Percentiles rank a stretch among this genome's conserved stretches.
These are phyloP conservation scores for Clitoria ternatea DNA, from an alignment of 306 rosid genomes.

Conservation along the genomic window DNA sequence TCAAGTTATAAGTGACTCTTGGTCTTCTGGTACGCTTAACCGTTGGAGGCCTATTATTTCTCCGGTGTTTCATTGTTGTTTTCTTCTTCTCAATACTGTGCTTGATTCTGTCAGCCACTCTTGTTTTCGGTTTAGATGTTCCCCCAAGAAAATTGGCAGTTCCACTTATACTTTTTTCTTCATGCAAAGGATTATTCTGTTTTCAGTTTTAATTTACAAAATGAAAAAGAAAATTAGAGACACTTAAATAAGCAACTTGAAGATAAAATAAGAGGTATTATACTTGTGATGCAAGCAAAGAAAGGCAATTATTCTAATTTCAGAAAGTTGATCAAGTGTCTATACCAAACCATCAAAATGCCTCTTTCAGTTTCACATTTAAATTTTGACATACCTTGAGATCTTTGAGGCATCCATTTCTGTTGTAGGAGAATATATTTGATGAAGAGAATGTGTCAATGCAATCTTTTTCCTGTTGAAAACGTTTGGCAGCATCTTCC, in stretches of 20 bases:
- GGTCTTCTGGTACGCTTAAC: background rate
- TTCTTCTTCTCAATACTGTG: background rate
- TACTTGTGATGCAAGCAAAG: background rate
- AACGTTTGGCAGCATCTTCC: slow-evolving; percentile 30
- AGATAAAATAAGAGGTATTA: background rate
- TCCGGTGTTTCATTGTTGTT: background rate
- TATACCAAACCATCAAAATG: background rate
- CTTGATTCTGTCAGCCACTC: slow-evolving; percentile 2
- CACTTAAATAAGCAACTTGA: background rate
- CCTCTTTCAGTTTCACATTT: background rate
- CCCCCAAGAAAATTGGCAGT: background rate
- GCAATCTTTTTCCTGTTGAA: slow-evolving; percentile 21
- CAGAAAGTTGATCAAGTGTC: background rate
- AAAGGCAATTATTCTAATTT: background rate
- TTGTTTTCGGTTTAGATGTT: background rate
- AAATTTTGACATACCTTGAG: slow-evolving; percentile 6
- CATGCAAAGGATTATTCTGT: background rate
- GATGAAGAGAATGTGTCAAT: background rate
- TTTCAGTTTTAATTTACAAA: background rate
- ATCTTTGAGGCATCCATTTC: slow-evolving; percentile 15
- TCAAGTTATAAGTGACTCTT: background rate
- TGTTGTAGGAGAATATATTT: background rate
- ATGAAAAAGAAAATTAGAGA: background rate
- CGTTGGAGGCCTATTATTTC: background rate
- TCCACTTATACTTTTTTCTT: background rate